phyloP scores from a whole-genome alignment of 257 asterid species.

The Solanum neorickii region DNA sequence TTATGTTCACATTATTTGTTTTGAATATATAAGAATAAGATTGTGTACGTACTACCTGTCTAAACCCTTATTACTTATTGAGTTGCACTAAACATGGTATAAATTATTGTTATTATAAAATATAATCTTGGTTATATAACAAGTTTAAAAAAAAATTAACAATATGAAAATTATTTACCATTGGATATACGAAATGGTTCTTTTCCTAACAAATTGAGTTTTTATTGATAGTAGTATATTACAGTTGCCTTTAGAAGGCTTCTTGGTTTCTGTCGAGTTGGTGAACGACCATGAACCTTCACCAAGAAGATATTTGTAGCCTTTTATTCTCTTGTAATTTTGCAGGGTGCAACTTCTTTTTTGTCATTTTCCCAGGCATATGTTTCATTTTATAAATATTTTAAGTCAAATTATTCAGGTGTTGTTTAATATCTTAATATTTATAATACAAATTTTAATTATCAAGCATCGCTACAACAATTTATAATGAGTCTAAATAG shows the following conservation, averaged over 20 bases:
- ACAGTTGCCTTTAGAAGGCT: not conserved
- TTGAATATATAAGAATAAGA: not conserved
- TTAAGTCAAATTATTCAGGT: not conserved
- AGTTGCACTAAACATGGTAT: not conserved
- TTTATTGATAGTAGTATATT: not conserved
- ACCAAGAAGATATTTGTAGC: not conserved
- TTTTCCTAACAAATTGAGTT: not conserved
- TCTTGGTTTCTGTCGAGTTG: not conserved
- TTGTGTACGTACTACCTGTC: not conserved
- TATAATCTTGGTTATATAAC: not conserved
- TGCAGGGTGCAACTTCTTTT: not conserved
- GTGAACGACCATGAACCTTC: not conserved
- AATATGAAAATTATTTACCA: not conserved
- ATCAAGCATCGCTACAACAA: not conserved
- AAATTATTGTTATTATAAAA: not conserved
- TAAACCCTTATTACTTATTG: rapidly evolving
- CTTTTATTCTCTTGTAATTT: not conserved
- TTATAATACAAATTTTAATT: not conserved
- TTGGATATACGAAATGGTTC: not conserved
- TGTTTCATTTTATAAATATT: not conserved
- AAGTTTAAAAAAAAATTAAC: not conserved
- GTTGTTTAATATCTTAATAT: not conserved
- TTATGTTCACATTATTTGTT: not conserved
- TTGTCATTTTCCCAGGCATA: not conserved
- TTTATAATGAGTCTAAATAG: not conserved